A percentile compares a stretch with the other conserved stretches of the same genome.
Evolutionary conservation across 441 rosid genomes (phyloP).

Genomic region (Pelargonium myrrhifolium): DNA sequence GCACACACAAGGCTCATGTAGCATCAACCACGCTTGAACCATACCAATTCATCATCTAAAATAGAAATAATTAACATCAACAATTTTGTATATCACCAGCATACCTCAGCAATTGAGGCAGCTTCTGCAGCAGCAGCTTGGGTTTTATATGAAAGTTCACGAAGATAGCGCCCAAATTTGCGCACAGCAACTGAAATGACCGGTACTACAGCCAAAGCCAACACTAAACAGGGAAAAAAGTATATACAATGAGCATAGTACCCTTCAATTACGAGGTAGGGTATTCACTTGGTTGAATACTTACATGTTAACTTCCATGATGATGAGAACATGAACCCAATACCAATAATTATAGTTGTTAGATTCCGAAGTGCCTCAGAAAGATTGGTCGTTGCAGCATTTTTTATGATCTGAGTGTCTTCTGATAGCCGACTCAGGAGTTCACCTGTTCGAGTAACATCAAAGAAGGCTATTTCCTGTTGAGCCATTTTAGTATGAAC

Average conservation of each 20-base stretch:
- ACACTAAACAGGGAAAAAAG: slow-evolving; percentile 36
- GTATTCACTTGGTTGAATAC: slow-evolving; percentile 15
- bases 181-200: slow-evolving; percentile 64
- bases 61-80: not conserved
- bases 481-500: slow-evolving; percentile 16
- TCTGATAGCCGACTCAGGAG: slow-evolving; percentile 87
- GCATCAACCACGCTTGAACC: not conserved
- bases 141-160: slow-evolving; percentile 80
- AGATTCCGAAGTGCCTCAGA: slow-evolving; percentile 82
- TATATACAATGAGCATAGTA: slow-evolving; percentile 8
- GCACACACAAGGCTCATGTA: not conserved
- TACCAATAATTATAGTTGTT: slow-evolving; percentile 71
- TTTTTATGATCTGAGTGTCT: slow-evolving; percentile 91
- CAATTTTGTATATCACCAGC: not conserved
- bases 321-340: slow-evolving; percentile 80
- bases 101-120: slow-evolving; percentile 92
- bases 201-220: slow-evolving; percentile 79
- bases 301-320: slow-evolving; percentile 92
- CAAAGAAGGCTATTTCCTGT: slow-evolving; percentile 90
- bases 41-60: not conserved
- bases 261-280: not conserved
- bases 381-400: slow-evolving; percentile 94
- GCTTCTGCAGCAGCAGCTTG: slow-evolving; percentile 96
- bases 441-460: slow-evolving; percentile 89
- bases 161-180: slow-evolving; percentile 67